Percentiles rank a stretch among this genome's conserved stretches.
Evolutionary conservation across 2,329 filamentous ascomycete genomes (phyloP).

Genomic region (Pseudogymnoascus destructans): DNA sequence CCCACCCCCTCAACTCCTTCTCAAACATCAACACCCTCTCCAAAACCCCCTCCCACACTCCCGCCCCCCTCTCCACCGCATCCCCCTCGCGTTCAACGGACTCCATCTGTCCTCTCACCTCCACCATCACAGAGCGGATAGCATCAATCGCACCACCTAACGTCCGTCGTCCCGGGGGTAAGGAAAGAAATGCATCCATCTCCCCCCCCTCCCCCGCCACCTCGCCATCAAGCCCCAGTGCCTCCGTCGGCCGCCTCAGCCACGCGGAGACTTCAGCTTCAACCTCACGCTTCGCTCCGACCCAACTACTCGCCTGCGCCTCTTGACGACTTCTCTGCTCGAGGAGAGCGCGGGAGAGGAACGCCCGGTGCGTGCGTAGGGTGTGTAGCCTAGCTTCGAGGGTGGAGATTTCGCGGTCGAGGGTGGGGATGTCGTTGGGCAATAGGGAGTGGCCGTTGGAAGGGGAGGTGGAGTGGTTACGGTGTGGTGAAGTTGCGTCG

Average conservation of each 20-base stretch:
- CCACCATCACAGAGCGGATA: background rate
- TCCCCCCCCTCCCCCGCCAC: slow-evolving; percentile 11
- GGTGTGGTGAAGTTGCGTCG: background rate
- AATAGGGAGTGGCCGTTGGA: background rate
- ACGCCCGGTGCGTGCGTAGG: background rate
- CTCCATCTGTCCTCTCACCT: background rate
- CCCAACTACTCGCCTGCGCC: background rate
- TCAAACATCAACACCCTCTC: slow-evolving; percentile 52
- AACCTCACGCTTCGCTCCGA: background rate
- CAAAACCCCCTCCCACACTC: slow-evolving; percentile 52
- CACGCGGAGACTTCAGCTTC: background rate
- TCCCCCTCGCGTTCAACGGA: slow-evolving; percentile 47
- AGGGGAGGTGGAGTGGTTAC: background rate
- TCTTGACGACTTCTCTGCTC: background rate
- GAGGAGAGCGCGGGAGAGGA: background rate
- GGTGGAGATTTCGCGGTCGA: background rate
- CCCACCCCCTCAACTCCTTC: slow-evolving; percentile 41
- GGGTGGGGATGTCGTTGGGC: background rate
- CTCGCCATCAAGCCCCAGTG: slow-evolving; percentile 28
- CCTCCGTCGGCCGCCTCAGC: background rate
- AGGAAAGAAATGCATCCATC: slow-evolving; percentile 38
- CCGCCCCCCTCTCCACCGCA: slow-evolving; percentile 54
- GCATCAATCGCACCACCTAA: slow-evolving; percentile 32
- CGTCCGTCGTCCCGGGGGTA: slow-evolving; percentile 53
- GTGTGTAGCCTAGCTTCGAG: background rate